Evolutionary conservation across 345 rosid genomes (phyloP), one percentile per base, ranked within the genome.

Genomic region (Rhizophora apiculata): DNA sequence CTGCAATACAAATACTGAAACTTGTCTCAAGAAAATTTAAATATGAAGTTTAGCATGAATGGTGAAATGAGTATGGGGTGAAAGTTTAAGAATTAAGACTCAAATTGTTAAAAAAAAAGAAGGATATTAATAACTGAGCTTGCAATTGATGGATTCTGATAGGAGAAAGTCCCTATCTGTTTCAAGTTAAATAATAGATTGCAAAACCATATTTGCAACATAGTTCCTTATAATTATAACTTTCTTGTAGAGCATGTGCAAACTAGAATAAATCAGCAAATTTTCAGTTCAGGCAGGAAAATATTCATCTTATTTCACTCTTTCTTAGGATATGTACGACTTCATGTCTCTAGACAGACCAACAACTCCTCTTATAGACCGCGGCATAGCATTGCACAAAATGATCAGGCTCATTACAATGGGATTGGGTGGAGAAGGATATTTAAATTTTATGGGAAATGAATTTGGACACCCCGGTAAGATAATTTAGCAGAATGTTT

Each of bases 401-500:
- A 91, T 94, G 95, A 91, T 94, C 68, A 83, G 97, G 82, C 96
- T 94, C 73, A 84, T 89, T 76, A 91, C 97, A 0, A 85, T 94
- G 95, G 98, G 89, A 72, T 80, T 94, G 64, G 98, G 98, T 54
- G 98, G 98, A 71, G 98, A 94, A 85, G 97, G 93, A 73, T 94
- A 94, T 84, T 83, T 94, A 79, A 94, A 91, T 77, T 94, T 94
- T 74, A 94, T 94, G 98, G 98, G 98, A 71, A 94, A 94, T 82
- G 98, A 94, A 81, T 94, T 94, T 80, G 98, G 98, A 66, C 98
- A 94, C 80, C 97, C 98, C 15, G 98, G 98, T 91, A 83, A 74
- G 74, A 72, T 69, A 27, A 43, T 16, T 24, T 27, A 32, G 46
- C 36, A 60, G 56, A 48, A 61, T 59, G 27, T 52, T 56, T 51